A percentile compares a stretch with the other conserved stretches of the same genome.
Evolutionary conservation across 2,329 filamentous ascomycete genomes (phyloP).

Genomic region (Colletotrichum sp.): DNA sequence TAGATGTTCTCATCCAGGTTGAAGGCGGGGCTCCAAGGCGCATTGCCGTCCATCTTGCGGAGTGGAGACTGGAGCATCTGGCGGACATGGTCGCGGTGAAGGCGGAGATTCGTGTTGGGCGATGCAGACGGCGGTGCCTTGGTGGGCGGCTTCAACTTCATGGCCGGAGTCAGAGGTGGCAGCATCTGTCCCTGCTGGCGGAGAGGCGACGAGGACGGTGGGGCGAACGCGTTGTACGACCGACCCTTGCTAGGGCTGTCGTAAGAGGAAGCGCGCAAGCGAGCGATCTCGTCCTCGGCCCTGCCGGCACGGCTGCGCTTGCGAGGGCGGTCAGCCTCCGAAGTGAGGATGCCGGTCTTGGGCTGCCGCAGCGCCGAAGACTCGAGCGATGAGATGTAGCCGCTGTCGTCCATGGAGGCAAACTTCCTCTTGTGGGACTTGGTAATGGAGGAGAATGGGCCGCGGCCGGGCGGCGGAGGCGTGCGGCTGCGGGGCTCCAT

Average conservation of each 20-base stretch:
- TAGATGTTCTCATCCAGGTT: conserved; percentile 63
- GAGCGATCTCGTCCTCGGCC: conserved; percentile 94
- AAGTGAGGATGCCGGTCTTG: conserved; percentile 69
- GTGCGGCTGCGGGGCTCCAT: conserved; percentile 70
- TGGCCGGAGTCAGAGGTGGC: conserved; percentile 81
- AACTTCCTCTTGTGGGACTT: conserved; percentile 79
- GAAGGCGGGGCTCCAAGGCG: conserved; percentile 72
- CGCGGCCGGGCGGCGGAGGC: conserved; percentile 72
- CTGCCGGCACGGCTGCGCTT: conserved; percentile 66
- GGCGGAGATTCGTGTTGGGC: conserved; percentile 88
- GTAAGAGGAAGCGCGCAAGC: conserved; percentile 89
- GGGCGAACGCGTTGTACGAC: conserved; percentile 54
- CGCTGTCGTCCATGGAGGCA: conserved; percentile 85
- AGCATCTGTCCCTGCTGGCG: conserved; percentile 68
- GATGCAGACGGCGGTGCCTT: conserved; percentile 77
- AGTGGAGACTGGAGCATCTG: conserved; percentile 82
- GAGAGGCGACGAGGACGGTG: conserved; percentile 72
- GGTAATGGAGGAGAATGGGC: conserved; percentile 63
- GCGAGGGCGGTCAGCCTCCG: conserved; percentile 78
- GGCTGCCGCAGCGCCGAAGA: conserved; percentile 83
- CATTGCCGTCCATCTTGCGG: conserved; percentile 51
- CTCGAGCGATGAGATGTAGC: conserved; percentile 95
- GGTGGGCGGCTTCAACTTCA: conserved; percentile 75
- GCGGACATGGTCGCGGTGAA: conserved; percentile 84
- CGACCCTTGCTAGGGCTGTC: conserved; percentile 84